A percentile compares a stretch with the other conserved stretches of the same genome.
Conservation (phyloP, 2,329 filamentous ascomycete species). For the Hypoxylon sp. region DNA sequence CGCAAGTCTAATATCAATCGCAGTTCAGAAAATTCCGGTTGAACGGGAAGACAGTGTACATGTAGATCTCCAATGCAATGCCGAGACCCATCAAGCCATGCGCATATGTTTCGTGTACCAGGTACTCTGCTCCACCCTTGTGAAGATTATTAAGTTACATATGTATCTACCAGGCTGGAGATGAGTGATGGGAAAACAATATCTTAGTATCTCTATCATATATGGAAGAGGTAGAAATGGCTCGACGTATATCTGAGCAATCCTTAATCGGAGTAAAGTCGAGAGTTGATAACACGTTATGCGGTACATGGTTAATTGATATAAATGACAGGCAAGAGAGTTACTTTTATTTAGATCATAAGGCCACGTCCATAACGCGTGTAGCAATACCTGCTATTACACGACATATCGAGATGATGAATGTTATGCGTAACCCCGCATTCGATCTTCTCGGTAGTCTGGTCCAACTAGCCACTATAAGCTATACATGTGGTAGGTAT, state of each 20-base stretch:
- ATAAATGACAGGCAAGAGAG: conserved; percentile 11
- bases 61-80: conserved; percentile 38
- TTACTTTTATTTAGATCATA: conserved; percentile 7
- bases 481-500: conserved; percentile 26
- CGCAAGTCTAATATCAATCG: conserved; percentile 28
- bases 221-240: neutral
- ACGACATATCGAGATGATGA: conserved; percentile 38
- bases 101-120: conserved; percentile 25
- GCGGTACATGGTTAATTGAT: neutral
- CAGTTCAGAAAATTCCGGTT: conserved; percentile 33
- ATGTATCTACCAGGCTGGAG: neutral
- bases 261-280: neutral
- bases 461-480: conserved; percentile 25
- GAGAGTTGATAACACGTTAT: neutral
- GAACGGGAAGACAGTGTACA: conserved; percentile 37
- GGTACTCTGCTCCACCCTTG: conserved; percentile 14
- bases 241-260: neutral
- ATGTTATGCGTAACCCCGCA: conserved; percentile 44
- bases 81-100: conserved; percentile 39
- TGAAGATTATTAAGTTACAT: neutral
- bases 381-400: conserved; percentile 23
- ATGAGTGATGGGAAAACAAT: neutral
- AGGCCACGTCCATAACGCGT: conserved; percentile 17
- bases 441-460: conserved; percentile 42
- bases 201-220: neutral